These are phyloP conservation scores for Amylostereum areolatum DNA, from an alignment of 1,284 basidiomycete genomes.

Conservation along the genomic window DNA sequence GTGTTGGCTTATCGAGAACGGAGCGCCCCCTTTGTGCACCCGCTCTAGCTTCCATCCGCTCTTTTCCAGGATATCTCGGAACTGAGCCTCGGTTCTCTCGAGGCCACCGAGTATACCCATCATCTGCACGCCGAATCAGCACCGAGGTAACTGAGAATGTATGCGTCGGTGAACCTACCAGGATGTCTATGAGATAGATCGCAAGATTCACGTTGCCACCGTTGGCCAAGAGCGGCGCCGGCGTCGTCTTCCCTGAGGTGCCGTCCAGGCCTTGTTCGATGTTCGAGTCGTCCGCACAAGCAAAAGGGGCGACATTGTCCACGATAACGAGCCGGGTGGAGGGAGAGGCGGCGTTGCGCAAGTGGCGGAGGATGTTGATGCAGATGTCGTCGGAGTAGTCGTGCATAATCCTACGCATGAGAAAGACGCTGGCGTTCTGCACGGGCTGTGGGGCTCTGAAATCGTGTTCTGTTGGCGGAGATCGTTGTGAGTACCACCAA, in stretches of 20 bases:
- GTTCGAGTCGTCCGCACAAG: background rate
- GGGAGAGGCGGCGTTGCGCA: slow-evolving; percentile 15
- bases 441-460: slow-evolving; percentile 26
- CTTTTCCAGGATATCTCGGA: slow-evolving; percentile 11
- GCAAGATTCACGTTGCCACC: background rate
- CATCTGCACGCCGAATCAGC: slow-evolving; percentile 7
- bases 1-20: background rate
- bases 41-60: slow-evolving; percentile 11
- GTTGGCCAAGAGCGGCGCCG: background rate
- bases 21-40: slow-evolving; percentile 3
- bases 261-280: slow-evolving; percentile 9
- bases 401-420: slow-evolving; percentile 22
- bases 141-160: background rate
- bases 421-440: slow-evolving; percentile 20
- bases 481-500: background rate
- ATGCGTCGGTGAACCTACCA: background rate
- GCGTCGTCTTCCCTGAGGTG: background rate
- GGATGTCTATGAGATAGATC: background rate
- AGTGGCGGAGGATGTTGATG: slow-evolving; percentile 16
- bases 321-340: slow-evolving; percentile 1
- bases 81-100: slow-evolving; percentile 11
- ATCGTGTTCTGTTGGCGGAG: slow-evolving; percentile 15
- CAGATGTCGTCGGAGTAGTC: slow-evolving; percentile 20
- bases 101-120: slow-evolving; percentile 9
- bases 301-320: slow-evolving; percentile 1